A percentile compares a stretch with the other conserved stretches of the same genome.
Conservation (phyloP, 495 filamentous ascomycete species). For the Beverwykella pulmonaria region DNA sequence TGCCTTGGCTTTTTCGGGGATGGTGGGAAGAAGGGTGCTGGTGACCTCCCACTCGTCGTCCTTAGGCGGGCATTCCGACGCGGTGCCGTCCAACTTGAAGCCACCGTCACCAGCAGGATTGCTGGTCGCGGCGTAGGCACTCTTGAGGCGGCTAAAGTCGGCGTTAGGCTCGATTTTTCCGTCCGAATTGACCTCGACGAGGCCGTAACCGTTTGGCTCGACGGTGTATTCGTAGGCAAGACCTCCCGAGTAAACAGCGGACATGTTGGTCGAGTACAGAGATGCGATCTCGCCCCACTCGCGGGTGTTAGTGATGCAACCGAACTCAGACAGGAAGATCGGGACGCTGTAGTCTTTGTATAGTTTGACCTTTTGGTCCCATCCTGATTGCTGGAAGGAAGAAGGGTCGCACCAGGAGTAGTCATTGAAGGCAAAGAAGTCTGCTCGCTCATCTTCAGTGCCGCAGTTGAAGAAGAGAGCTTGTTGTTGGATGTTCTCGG, state of each 20-base stretch:
- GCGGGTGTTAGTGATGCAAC: constrained; percentile 79
- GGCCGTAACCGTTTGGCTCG: constrained; percentile 70
- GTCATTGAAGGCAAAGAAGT: constrained; percentile 98
- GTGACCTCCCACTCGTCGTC: constrained; percentile 74
- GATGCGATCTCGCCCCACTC: constrained; percentile 77
- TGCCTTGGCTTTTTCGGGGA: constrained; percentile 68
- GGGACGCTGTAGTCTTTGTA: constrained; percentile 88
- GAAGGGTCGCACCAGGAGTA: constrained; percentile 95
- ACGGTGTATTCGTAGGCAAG: constrained; percentile 92
- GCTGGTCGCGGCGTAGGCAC: constrained; percentile 61
- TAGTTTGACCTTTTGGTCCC: constrained; percentile 87
- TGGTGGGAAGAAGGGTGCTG: constrained; percentile 62
- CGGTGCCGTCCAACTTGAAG: constrained; percentile 66
- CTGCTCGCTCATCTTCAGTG: constrained; percentile 66
- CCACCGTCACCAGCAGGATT: constrained; percentile 75
- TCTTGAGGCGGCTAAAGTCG: constrained; percentile 69
- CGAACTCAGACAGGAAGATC: constrained; percentile 93
- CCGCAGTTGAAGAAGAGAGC: constrained; percentile 95
- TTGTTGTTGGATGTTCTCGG: constrained; percentile 82
- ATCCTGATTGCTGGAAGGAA: constrained; percentile 74
- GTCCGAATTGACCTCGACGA: constrained; percentile 52
- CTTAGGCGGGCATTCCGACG: constrained; percentile 70
- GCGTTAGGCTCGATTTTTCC: constrained; percentile 33
- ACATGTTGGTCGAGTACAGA: constrained; percentile 84
- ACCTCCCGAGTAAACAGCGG: constrained; percentile 87